A percentile compares a stretch with the other conserved stretches of the same genome.
Conservation (phyloP, 441 rosid genomes). For the Jatropha multifida region DNA sequence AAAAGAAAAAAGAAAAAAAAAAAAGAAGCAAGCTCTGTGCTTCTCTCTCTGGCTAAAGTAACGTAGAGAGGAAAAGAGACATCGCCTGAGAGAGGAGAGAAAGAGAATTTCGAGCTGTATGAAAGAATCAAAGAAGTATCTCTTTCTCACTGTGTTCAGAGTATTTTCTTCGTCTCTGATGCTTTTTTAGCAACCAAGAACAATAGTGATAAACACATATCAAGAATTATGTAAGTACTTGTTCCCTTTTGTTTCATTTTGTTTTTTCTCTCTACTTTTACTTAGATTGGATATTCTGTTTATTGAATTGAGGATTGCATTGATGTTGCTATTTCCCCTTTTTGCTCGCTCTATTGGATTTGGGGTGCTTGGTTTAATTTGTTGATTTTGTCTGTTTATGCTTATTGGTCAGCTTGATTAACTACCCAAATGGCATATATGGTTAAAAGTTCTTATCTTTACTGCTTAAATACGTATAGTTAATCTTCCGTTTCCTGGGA, state of each 20-base stretch:
- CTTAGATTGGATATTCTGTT: not conserved
- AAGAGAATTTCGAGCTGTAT: constrained; percentile 3
- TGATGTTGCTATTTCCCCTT: not conserved
- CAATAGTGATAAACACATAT: not conserved
- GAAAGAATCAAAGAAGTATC: not conserved
- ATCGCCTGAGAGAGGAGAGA: constrained; percentile 12
- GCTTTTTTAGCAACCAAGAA: constrained; percentile 17
- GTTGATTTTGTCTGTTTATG: not conserved
- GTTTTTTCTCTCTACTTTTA: not conserved
- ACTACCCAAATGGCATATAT: not conserved
- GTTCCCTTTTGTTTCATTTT: not conserved
- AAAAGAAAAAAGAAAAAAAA: not conserved
- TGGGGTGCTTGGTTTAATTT: not conserved
- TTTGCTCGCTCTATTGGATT: not conserved
- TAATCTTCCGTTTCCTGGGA: not conserved
- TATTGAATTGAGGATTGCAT: constrained; percentile 13
- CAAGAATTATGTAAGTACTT: constrained; percentile 27
- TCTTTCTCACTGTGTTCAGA: constrained; percentile 5
- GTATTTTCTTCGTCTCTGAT: constrained; percentile 16
- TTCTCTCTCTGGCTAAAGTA: constrained; percentile 8
- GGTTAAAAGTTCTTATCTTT: not conserved
- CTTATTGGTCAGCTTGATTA: constrained; percentile 6
- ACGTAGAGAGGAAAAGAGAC: constrained; percentile 12
- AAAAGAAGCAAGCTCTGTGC: not conserved
- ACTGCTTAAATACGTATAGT: not conserved